Percentiles rank a stretch among this genome's conserved stretches.
Evolutionary conservation across 2,329 filamentous ascomycete genomes (phyloP).

Genomic region (Colletotrichum tropicale): DNA sequence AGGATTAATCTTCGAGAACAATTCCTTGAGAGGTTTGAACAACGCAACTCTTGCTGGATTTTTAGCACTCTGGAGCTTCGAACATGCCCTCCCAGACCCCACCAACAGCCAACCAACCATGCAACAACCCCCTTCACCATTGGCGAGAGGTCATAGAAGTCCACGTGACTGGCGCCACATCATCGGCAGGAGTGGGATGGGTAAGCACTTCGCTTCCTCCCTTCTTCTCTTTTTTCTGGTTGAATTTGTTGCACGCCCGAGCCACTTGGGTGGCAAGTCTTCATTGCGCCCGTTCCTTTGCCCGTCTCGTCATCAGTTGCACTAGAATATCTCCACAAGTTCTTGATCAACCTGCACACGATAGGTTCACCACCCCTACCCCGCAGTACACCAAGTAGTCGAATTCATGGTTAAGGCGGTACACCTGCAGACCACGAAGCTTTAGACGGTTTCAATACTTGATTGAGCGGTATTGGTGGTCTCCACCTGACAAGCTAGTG

Average conservation of each 20-base stretch:
- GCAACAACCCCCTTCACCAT: background rate
- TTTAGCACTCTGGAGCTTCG: background rate
- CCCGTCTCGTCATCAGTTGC: background rate
- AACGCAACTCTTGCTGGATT: background rate
- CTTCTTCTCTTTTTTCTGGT: background rate
- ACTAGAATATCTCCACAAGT: accelerated
- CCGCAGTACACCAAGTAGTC: background rate
- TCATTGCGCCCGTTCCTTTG: background rate
- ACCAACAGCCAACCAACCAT: background rate
- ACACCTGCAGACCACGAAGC: background rate
- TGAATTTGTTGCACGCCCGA: background rate
- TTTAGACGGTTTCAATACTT: background rate
- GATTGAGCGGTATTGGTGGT: no score
- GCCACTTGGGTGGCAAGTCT: background rate
- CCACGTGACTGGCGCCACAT: background rate
- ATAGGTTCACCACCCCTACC: background rate
- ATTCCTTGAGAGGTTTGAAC: background rate
- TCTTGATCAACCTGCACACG: background rate
- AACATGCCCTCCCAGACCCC: background rate
- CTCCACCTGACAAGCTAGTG: background rate
- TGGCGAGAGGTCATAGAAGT: background rate
- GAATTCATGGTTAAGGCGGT: no score
- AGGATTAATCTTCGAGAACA: background rate
- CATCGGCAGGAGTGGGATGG: background rate
- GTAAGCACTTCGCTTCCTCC: background rate